These are phyloP conservation scores for Saccharomycopsis capsularis DNA, from an alignment of 805 yeast genomes.

Conservation along the genomic window DNA sequence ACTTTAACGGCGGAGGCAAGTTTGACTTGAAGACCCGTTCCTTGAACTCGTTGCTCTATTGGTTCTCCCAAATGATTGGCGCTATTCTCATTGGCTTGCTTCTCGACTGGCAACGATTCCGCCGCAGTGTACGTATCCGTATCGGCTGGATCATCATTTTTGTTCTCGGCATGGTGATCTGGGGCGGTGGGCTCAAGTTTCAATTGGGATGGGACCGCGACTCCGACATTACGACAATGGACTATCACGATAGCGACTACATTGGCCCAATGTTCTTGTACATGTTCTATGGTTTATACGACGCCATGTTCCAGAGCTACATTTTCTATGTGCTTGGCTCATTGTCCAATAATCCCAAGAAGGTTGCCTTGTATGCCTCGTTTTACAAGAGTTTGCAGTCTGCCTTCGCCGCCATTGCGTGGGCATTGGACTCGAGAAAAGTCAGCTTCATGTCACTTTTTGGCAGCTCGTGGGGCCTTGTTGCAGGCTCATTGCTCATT, in stretches of 20 bases:
- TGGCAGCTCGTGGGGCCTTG: slow-evolving; percentile 46
- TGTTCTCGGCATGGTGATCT: slow-evolving; percentile 35
- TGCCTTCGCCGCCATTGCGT: slow-evolving; percentile 55
- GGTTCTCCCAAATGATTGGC: slow-evolving; percentile 55
- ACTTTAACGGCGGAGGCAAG: slow-evolving; percentile 42
- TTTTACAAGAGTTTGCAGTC: slow-evolving; percentile 59
- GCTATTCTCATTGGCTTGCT: slow-evolving; percentile 42
- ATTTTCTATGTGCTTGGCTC: slow-evolving; percentile 56
- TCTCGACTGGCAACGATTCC: slow-evolving; percentile 37
- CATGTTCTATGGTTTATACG: slow-evolving; percentile 54
- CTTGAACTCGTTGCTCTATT: slow-evolving; percentile 52
- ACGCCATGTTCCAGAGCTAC: slow-evolving; percentile 54
- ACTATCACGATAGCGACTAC: slow-evolving; percentile 40
- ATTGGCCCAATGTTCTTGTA: slow-evolving; percentile 57
- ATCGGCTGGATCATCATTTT: slow-evolving; percentile 39
- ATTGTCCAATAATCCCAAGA: slow-evolving; percentile 49
- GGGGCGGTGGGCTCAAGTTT: slow-evolving; percentile 31
- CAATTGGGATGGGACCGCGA: slow-evolving; percentile 35
- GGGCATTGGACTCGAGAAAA: slow-evolving; percentile 46
- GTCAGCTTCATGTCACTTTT: slow-evolving; percentile 36
- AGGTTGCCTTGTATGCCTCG: slow-evolving; percentile 50
- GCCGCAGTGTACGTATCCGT: slow-evolving; percentile 40
- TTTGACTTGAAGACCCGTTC: slow-evolving; percentile 57
- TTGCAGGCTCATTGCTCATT: slow-evolving; percentile 40
- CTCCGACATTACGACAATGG: slow-evolving; percentile 30